These are phyloP conservation scores for Gossypium mustelinum DNA, from an alignment of 345 rosid genomes.

Conservation along the genomic window DNA sequence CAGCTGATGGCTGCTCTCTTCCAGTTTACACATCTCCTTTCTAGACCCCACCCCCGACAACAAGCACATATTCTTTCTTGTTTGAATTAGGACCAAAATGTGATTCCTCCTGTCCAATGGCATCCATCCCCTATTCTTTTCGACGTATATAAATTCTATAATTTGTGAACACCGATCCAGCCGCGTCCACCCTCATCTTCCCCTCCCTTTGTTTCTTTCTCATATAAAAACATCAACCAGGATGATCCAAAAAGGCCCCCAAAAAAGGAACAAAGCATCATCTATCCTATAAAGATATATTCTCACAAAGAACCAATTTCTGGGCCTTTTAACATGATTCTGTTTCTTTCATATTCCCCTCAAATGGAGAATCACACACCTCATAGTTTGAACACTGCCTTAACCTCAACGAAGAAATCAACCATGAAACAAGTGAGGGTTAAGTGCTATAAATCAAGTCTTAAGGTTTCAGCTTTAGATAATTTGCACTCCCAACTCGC, in stretches of 20 bases:
- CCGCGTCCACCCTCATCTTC: slow-evolving; percentile 14
- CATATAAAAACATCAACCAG: not conserved
- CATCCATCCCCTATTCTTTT: slow-evolving; percentile 14
- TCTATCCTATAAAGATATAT: not conserved
- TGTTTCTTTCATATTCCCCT: not conserved
- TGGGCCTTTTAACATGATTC: not conserved
- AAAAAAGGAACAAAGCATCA: not conserved
- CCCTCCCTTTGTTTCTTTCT: not conserved
- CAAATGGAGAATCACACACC: not conserved
- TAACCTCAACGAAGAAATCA: too few species aligned
- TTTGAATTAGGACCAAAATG: slow-evolving; percentile 23
- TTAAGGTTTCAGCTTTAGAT: not conserved
- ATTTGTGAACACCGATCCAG: slow-evolving; percentile 20
- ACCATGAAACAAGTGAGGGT: too few species aligned
- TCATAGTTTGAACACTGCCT: not conserved
- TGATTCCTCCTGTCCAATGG: slow-evolving; percentile 21
- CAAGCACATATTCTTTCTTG: slow-evolving; percentile 27
- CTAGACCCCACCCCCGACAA: not conserved
- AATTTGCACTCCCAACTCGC: not conserved
- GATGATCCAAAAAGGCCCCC: not conserved
- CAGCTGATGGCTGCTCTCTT: not conserved
- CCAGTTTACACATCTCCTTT: not conserved
- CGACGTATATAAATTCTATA: slow-evolving; percentile 11
- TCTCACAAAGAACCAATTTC: not conserved
- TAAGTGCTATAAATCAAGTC: not conserved